phyloP scores from a whole-genome alignment of 305 asterid genomes.

The Fraxinus ornus region DNA sequence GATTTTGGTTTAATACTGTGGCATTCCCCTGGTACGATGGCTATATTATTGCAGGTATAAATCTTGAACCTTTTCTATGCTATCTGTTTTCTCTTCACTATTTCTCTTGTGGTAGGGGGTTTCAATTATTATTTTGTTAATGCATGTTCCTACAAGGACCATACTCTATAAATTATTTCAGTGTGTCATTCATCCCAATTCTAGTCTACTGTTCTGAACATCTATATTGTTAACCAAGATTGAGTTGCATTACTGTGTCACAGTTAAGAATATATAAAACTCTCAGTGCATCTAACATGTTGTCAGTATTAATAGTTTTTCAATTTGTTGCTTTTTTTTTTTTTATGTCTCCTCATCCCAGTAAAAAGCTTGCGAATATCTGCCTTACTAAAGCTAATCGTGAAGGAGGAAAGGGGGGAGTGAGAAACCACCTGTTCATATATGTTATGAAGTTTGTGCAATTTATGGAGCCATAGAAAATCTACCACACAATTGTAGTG shows the following conservation, averaged over 20 bases:
- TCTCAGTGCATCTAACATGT: neutral
- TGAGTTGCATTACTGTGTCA: conserved; percentile 9
- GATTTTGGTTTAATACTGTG: conserved; percentile 56
- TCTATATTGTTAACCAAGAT: neutral
- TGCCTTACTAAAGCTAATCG: neutral
- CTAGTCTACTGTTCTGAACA: neutral
- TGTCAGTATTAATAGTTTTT: neutral
- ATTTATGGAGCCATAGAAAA: neutral
- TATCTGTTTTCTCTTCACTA: neutral
- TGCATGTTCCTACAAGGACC: neutral
- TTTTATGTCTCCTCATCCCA: neutral
- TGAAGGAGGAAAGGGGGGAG: neutral
- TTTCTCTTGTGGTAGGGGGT: neutral
- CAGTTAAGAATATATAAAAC: neutral
- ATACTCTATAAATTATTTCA: neutral
- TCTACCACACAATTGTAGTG: neutral
- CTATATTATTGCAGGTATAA: conserved; percentile 58
- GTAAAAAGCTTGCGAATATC: neutral
- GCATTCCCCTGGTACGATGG: conserved; percentile 61
- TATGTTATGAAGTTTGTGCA: neutral
- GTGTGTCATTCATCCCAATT: neutral
- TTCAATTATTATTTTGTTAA: neutral
- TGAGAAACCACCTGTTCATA: neutral
- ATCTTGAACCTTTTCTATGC: neutral
- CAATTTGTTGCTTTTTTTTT: neutral